These are phyloP conservation scores for Penstemon barbatus DNA, from an alignment of 257 asterid species.

Conservation along the genomic window DNA sequence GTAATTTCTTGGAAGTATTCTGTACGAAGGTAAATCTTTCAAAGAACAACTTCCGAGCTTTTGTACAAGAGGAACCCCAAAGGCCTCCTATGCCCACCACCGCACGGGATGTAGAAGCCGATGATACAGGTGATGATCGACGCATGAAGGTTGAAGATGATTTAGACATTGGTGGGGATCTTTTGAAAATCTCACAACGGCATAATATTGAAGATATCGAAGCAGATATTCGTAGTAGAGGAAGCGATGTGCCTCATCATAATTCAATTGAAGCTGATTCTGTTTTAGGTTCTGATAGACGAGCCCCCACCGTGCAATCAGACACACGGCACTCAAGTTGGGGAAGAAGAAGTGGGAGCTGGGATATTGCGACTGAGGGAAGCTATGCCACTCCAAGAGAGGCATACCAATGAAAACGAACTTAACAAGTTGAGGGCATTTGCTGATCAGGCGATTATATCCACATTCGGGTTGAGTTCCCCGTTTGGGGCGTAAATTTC, in stretches of 20 bases:
- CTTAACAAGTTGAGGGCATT: not conserved
- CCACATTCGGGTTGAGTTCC: slow-evolving; percentile 34
- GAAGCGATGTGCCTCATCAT: slow-evolving; percentile 71
- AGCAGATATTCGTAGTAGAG: slow-evolving; percentile 88
- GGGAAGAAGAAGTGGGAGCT: slow-evolving; percentile 66
- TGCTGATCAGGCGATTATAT: slow-evolving; percentile 20
- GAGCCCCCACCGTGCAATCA: slow-evolving; percentile 45
- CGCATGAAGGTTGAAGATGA: slow-evolving; percentile 88
- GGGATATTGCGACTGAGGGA: slow-evolving; percentile 64
- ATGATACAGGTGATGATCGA: slow-evolving; percentile 54
- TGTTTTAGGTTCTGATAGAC: slow-evolving; percentile 69
- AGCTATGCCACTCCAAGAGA: slow-evolving; percentile 42
- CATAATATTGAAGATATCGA: slow-evolving; percentile 89
- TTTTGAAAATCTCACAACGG: slow-evolving; percentile 89
- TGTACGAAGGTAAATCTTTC: slow-evolving; percentile 87
- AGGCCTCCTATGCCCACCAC: slow-evolving; percentile 54
- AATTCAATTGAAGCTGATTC: slow-evolving; percentile 74
- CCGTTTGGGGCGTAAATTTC: slow-evolving; percentile 27
- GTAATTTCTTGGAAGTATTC: slow-evolving; percentile 80
- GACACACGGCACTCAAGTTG: slow-evolving; percentile 58
- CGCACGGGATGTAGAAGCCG: slow-evolving; percentile 54
- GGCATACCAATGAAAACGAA: slow-evolving; percentile 40
- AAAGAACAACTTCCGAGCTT: slow-evolving; percentile 75
- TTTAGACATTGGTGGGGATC: slow-evolving; percentile 90
- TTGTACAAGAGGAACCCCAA: slow-evolving; percentile 74